Evolutionary conservation across 176 grass and related monocot genomes (phyloP), one percentile per base, ranked within the genome.

Genomic region (Hyparrhenia diplandra): DNA sequence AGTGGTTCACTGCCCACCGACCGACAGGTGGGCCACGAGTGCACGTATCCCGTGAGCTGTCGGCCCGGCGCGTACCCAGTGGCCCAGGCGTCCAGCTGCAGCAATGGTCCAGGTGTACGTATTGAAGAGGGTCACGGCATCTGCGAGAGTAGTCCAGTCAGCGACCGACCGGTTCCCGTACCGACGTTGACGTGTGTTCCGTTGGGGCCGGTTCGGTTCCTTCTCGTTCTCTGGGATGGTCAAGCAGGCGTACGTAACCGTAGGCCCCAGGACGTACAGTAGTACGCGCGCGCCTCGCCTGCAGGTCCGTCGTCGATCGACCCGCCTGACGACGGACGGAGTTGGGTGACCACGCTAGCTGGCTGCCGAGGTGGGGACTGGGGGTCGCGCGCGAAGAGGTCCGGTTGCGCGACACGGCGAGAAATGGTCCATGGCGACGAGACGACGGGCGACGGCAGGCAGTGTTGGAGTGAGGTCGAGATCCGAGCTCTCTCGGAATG

Each of bases 401-500:
- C 80, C 47, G 57, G 0, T 80, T 61, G 81, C 37, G 37, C 37
- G 37, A 10, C 37, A 10, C 9, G 2, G 37, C 37, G 37, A 40
- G 37, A 5, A n/a, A 8, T 7, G 6, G 42, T 3, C 4, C 2
- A 42, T 42, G 40, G 31, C 31, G n/a, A n/a, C n/a, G n/a, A n/a
- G n/a, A n/a, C n/a, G n/a, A n/a, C 51, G 36, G 80, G 40, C 8
- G 13, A 62, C 51, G 41, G 14, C 28, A 66, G 23, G 21, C 20
- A 18, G 46, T 2, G 4, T 4, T 13, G 1, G 34, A 83, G 63
- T 86, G 86, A 12, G 40, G 18, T 52, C 6, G 49, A 52, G 18
- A 52, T 52, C 17, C 49, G 49, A 52, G 49, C 49, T 52, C n/a
- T n/a, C 49, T 89, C 76, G 90, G 32, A 80, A 73, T 45, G 71